Conservation (phyloP, 768 basidiomycete species). For the Daedaleopsis nitida region DNA sequence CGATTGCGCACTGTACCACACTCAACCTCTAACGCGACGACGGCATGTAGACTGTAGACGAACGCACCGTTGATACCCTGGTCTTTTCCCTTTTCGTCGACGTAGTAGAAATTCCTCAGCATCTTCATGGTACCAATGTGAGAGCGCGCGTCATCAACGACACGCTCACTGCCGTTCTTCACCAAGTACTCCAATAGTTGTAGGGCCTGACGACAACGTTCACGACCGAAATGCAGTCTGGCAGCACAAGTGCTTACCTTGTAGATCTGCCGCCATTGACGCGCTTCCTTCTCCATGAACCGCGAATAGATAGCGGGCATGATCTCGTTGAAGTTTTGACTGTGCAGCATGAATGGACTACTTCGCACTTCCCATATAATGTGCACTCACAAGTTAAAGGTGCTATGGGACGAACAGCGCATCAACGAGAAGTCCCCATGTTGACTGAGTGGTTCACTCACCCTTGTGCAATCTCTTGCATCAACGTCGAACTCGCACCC, state of each 20-base stretch:
- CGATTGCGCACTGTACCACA: conserved; percentile 82
- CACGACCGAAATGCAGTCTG: neutral
- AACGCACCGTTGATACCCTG: conserved; percentile 92
- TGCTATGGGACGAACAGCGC: conserved; percentile 52
- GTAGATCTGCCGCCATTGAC: conserved; percentile 99
- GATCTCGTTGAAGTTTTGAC: conserved; percentile 98
- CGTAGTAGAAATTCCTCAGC: conserved; percentile 96
- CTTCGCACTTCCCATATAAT: neutral
- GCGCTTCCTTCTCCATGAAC: conserved; percentile 98
- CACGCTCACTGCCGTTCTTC: conserved; percentile 96
- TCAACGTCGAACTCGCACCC: conserved; percentile 97
- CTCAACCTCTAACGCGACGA: neutral
- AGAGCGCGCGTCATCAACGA: conserved; percentile 95
- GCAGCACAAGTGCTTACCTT: conserved; percentile 56
- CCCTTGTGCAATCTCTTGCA: conserved; percentile 99
- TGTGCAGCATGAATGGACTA: conserved; percentile 32
- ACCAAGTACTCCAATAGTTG: conserved; percentile 94
- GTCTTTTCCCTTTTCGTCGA: conserved; percentile 98
- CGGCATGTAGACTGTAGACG: neutral
- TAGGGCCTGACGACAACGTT: conserved; percentile 58
- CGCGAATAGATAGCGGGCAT: conserved; percentile 96
- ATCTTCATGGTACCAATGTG: conserved; percentile 97
- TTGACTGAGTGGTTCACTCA: conserved; percentile 41
- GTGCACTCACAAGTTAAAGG: conserved; percentile 89
- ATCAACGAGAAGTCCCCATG: conserved; percentile 10